phyloP scores from a whole-genome alignment of 2,329 filamentous ascomycete species.

The Dendryphion nanum region DNA sequence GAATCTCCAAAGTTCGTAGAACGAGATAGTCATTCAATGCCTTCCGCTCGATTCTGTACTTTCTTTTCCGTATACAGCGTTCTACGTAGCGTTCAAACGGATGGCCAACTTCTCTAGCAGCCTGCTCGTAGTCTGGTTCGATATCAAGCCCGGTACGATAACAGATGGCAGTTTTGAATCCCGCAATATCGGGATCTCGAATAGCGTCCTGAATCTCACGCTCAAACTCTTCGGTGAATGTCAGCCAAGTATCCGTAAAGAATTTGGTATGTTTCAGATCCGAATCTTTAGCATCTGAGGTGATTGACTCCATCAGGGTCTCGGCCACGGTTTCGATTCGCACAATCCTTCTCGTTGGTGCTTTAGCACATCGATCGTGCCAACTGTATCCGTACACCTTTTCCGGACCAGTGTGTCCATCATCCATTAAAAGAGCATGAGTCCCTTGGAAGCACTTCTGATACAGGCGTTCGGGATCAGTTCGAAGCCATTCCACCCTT shows the following conservation, averaged over 20 bases:
- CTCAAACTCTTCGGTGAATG: conserved; percentile 52
- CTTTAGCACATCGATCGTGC: conserved; percentile 59
- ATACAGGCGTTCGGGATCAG: conserved; percentile 55
- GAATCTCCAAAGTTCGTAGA: conserved; percentile 59
- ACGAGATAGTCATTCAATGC: conserved; percentile 70
- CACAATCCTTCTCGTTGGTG: conserved; percentile 69
- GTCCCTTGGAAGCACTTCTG: conserved; percentile 68
- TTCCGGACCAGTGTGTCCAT: conserved; percentile 61
- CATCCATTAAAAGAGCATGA: conserved; percentile 74
- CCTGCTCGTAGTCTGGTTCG: conserved; percentile 44
- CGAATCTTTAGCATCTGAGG: conserved; percentile 38
- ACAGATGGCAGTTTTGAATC: conserved; percentile 81
- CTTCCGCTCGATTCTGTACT: conserved; percentile 59
- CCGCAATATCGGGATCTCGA: conserved; percentile 66
- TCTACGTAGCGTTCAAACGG: conserved; percentile 45
- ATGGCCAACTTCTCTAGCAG: conserved; percentile 30
- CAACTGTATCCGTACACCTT: conserved; percentile 60
- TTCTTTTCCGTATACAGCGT: conserved; percentile 36
- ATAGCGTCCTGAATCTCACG: conserved; percentile 57
- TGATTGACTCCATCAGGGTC: conserved; percentile 56
- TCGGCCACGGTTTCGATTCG: conserved; percentile 73
- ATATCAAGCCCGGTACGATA: conserved; percentile 71
- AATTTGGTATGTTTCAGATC: conserved; percentile 32
- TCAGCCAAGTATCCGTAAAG: conserved; percentile 39
- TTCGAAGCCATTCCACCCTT: conserved; percentile 47